Evolutionary conservation across 768 basidiomycete species (phyloP).

Genomic region (Candolleomyces efflorescens): DNA sequence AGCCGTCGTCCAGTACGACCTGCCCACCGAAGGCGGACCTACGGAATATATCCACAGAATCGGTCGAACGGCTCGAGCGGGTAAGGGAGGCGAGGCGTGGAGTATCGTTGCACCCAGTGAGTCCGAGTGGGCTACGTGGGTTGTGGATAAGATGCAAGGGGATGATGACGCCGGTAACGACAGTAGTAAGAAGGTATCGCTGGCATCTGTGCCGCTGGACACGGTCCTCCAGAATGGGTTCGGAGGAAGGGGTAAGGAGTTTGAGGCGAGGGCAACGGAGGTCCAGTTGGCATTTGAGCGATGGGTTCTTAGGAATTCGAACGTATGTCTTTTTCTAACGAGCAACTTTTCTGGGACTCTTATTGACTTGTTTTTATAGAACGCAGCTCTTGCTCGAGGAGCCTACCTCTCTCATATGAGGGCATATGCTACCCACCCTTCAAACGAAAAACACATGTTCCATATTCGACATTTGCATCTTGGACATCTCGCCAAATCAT

Average conservation of each 20-base stretch:
- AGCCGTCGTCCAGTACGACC: constrained; percentile 93
- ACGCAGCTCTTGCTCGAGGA: constrained; percentile 69
- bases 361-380: constrained; percentile 39
- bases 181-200: constrained; percentile 37
- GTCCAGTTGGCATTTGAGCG: constrained; percentile 93
- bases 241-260: constrained; percentile 77
- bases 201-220: constrained; percentile 64
- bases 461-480: constrained; percentile 92
- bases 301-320: constrained; percentile 76
- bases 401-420: constrained; percentile 92
- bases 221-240: constrained; percentile 75
- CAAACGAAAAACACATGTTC: constrained; percentile 94
- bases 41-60: constrained; percentile 98
- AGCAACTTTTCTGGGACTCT: background rate
- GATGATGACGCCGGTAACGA: constrained; percentile 26
- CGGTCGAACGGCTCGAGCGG: constrained; percentile 94
- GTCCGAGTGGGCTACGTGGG: constrained; percentile 86
- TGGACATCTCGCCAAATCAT: constrained; percentile 91
- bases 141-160: constrained; percentile 75
- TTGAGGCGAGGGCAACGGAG: constrained; percentile 88
- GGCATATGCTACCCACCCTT: constrained; percentile 96
- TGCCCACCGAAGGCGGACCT: constrained; percentile 94
- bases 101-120: constrained; percentile 87
- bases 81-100: constrained; percentile 96
- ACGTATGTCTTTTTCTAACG: constrained; percentile 39